These are phyloP conservation scores for Aurantiochytrium sp. DNA, from an alignment of 108 stramenopile species.

Conservation along the genomic window DNA sequence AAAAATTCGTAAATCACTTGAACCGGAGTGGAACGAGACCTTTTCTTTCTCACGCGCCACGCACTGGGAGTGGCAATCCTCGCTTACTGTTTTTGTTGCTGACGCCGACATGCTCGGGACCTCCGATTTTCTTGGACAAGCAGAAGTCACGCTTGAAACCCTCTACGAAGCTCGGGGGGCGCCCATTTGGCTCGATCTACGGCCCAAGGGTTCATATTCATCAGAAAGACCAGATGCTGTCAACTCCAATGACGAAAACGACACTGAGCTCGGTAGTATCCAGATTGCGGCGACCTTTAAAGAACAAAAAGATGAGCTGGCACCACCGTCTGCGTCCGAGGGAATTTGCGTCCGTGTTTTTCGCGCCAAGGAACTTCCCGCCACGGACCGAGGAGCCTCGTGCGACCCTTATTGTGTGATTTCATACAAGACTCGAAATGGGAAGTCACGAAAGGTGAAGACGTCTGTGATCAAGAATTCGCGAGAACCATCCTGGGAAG, in stretches of 20 bases:
- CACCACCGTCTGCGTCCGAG: not conserved
- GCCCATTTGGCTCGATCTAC: not conserved
- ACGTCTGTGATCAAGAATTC: not conserved
- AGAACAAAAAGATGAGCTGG: not conserved
- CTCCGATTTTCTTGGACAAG: not conserved
- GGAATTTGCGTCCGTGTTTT: not conserved
- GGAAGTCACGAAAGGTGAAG: not conserved
- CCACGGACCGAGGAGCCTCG: not conserved
- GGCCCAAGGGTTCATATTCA: too few species aligned
- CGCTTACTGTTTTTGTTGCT: not conserved
- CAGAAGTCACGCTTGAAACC: not conserved
- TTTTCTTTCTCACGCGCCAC: not conserved
- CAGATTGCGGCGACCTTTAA: not conserved
- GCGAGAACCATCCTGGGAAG: not conserved
- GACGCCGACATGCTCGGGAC: not conserved
- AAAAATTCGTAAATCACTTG: not conserved
- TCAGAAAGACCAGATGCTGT: too few species aligned
- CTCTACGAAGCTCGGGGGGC: not conserved
- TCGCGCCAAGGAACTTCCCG: not conserved
- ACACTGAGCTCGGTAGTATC: not conserved
- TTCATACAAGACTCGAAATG: not conserved
- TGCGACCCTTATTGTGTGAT: not conserved
- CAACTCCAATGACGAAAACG: too few species aligned
- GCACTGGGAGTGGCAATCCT: not conserved
- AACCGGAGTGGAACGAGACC: not conserved